Conservation (phyloP, 129 eudicot species). For the Escallonia rubra region DNA sequence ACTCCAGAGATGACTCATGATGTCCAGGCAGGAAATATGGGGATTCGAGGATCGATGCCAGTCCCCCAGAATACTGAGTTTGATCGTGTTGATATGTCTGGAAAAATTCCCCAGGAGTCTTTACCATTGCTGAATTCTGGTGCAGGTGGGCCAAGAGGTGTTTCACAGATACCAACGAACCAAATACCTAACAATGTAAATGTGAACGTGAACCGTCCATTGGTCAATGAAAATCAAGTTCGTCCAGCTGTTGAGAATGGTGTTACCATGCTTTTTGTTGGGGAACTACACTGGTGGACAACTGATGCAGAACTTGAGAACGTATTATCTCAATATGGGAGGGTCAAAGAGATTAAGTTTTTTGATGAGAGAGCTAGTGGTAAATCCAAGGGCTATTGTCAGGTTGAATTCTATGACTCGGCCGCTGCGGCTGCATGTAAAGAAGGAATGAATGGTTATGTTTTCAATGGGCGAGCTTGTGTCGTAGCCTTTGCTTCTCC, state of each 20-base stretch:
- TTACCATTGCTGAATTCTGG: slow-evolving; percentile 33
- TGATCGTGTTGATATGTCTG: slow-evolving; percentile 31
- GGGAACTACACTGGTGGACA: slow-evolving; percentile 98
- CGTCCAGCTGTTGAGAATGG: slow-evolving; percentile 66
- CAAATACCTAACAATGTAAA: slow-evolving; percentile 36
- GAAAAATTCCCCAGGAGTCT: slow-evolving; percentile 32
- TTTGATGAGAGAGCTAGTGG: slow-evolving; percentile 98
- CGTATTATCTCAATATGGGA: slow-evolving; percentile 77
- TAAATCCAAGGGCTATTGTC: slow-evolving; percentile 94
- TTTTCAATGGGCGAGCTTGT: slow-evolving; percentile 86
- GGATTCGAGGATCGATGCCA: slow-evolving; percentile 50
- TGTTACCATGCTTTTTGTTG: slow-evolving; percentile 79
- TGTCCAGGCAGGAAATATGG: slow-evolving; percentile 39
- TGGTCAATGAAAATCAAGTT: slow-evolving; percentile 30
- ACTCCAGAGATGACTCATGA: slow-evolving; percentile 44
- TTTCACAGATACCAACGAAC: slow-evolving; percentile 41
- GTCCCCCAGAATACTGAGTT: slow-evolving; percentile 32
- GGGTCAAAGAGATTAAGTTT: slow-evolving; percentile 84
- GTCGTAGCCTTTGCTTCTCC: slow-evolving; percentile 94
- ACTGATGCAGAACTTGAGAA: slow-evolving; percentile 96
- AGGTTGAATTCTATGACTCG: slow-evolving; percentile 78
- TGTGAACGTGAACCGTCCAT: slow-evolving; percentile 27
- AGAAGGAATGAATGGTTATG: slow-evolving; percentile 83
- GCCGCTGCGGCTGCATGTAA: slow-evolving; percentile 78
- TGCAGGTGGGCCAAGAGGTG: slow-evolving; percentile 35